phyloP scores from a whole-genome alignment of 331 rosid species.

The Malus hybrid region DNA sequence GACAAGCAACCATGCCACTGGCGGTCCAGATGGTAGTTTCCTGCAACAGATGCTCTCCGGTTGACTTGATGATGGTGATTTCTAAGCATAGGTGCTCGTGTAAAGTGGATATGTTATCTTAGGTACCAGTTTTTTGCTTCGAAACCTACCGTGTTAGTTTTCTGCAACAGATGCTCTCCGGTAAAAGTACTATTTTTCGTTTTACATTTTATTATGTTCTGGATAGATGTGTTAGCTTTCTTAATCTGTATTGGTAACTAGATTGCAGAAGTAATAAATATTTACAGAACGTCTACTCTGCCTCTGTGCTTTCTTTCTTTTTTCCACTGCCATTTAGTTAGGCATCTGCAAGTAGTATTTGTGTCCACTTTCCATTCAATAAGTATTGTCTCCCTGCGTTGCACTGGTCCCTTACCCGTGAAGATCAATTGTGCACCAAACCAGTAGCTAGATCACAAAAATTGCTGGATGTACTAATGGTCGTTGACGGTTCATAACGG shows the following conservation, averaged over 20 bases:
- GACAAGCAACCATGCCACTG: not conserved
- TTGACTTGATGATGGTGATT: constrained; percentile 3
- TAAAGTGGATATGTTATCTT: constrained; percentile 34
- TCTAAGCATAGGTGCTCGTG: constrained; percentile 18
- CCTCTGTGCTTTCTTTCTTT: not conserved
- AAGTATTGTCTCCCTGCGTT: too few relatives aligned
- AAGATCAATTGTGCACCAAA: too few relatives aligned
- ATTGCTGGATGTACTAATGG: too few relatives aligned
- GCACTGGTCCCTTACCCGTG: too few relatives aligned
- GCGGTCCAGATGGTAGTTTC: constrained; percentile 6
- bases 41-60: constrained; percentile 10
- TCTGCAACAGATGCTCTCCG: too few relatives aligned
- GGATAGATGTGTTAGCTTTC: constrained; percentile 15
- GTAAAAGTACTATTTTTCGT: too few relatives aligned
- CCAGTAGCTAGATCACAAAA: too few relatives aligned
- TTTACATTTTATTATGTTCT: not conserved
- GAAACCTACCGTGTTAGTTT: not conserved
- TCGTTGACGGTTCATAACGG: too few relatives aligned
- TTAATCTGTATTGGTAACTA: constrained; percentile 4
- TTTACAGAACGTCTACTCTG: constrained; percentile 2
- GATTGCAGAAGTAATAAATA: constrained; percentile 3
- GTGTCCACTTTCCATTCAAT: not conserved
- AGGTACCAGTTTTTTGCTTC: constrained; percentile 19
- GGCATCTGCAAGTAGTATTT: too few relatives aligned
- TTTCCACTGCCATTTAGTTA: too few relatives aligned